Conservation (phyloP, 2,329 filamentous ascomycete genomes). For the Fonsecaea monophora region DNA sequence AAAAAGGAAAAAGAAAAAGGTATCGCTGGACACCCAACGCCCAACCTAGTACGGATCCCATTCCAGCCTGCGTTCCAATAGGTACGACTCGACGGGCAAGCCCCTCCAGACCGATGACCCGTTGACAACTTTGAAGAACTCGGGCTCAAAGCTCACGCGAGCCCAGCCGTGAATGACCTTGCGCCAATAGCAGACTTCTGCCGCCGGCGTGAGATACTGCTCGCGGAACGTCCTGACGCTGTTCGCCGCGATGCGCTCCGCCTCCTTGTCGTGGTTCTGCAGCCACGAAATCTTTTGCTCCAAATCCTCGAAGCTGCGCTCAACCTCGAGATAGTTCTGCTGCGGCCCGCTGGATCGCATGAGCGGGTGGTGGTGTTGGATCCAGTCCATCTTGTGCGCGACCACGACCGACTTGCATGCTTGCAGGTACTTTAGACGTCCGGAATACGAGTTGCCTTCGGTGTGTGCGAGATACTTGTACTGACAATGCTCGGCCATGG, state of each 20-base stretch:
- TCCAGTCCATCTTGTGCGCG: conserved; percentile 57
- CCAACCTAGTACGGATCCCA: conserved; percentile 37
- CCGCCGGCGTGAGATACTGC: conserved; percentile 61
- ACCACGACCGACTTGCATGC: conserved; percentile 60
- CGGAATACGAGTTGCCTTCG: conserved; percentile 62
- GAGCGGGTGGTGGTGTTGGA: conserved; percentile 58
- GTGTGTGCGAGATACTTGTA: conserved; percentile 63
- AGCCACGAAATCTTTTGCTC: conserved; percentile 52
- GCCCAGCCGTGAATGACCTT: conserved; percentile 51
- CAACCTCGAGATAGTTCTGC: conserved; percentile 59
- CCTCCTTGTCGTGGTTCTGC: conserved; percentile 51
- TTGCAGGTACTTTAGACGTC: conserved; percentile 61
- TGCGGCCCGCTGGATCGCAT: conserved; percentile 54
- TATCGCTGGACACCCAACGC: conserved; percentile 7
- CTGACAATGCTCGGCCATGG: conserved; percentile 61
- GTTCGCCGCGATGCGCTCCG: conserved; percentile 60
- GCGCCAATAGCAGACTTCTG: conserved; percentile 64
- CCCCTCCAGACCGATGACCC: conserved; percentile 45
- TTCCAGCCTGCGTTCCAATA: conserved; percentile 41
- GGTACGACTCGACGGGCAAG: conserved; percentile 52
- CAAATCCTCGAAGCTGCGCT: conserved; percentile 64
- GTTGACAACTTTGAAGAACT: conserved; percentile 44
- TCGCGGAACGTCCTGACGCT: conserved; percentile 58
- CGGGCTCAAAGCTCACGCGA: conserved; percentile 51
- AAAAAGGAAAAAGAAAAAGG: not conserved